Evolutionary conservation across 2,329 filamentous ascomycete genomes (phyloP).

Genomic region (Cordyceps farinosa): DNA sequence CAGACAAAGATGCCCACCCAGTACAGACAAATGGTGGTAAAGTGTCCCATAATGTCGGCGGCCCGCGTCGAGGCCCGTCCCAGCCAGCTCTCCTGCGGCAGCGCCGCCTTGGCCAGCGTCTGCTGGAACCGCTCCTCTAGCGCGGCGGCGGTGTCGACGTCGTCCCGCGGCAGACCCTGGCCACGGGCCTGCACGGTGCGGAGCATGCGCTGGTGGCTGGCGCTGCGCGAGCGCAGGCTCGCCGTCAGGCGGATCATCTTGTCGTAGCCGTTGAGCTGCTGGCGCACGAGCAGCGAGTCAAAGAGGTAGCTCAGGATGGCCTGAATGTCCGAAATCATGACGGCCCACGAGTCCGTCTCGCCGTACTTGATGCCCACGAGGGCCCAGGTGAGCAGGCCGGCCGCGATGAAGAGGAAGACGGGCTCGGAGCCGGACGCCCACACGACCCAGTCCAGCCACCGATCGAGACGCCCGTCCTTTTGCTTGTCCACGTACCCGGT

Average conservation of each 20-base stretch:
- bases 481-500: slow-evolving; percentile 21
- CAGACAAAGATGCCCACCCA: slow-evolving; percentile 35
- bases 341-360: slow-evolving; percentile 34
- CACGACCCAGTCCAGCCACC: slow-evolving; percentile 23
- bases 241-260: slow-evolving; percentile 28
- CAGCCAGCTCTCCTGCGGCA: slow-evolving; percentile 29
- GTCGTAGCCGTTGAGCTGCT: slow-evolving; percentile 34
- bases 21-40: slow-evolving; percentile 31
- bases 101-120: background rate
- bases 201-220: slow-evolving; percentile 31
- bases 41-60: slow-evolving; percentile 28
- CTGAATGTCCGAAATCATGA: slow-evolving; percentile 33
- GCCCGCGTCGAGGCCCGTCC: slow-evolving; percentile 27
- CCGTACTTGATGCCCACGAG: slow-evolving; percentile 30
- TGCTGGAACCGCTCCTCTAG: slow-evolving; percentile 20
- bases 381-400: slow-evolving; percentile 30
- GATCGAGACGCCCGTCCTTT: slow-evolving; percentile 21
- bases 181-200: slow-evolving; percentile 21
- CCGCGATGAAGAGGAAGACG: slow-evolving; percentile 30
- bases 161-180: background rate
- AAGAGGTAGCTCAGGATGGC: slow-evolving; percentile 37
- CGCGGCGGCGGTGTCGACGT: slow-evolving; percentile 21
- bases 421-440: slow-evolving; percentile 23
- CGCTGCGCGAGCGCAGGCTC: slow-evolving; percentile 31
- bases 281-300: slow-evolving; percentile 37